Evolutionary conservation across 108 stramenopile species (phyloP).

Genomic region (Nitzschia inconspicua): DNA sequence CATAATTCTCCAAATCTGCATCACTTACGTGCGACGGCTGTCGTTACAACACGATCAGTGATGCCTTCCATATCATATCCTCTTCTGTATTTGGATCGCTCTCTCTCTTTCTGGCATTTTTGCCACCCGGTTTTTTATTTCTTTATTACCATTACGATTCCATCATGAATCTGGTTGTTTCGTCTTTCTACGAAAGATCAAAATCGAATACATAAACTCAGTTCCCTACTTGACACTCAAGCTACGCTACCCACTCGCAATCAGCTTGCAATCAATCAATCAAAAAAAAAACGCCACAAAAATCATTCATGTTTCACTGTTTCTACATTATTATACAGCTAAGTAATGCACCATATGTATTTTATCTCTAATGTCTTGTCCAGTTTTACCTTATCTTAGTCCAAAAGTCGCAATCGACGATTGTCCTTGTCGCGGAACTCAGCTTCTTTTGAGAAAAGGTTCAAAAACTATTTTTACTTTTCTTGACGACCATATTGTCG

Average conservation of each 20-base stretch:
- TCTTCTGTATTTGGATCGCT: too few relatives aligned
- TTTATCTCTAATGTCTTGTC: background rate
- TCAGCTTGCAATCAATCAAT: too few relatives aligned
- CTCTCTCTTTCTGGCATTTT: too few relatives aligned
- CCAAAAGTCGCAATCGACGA: background rate
- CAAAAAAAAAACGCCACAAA: conserved; percentile 2
- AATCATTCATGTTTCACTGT: conserved; percentile 6
- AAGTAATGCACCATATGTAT: background rate
- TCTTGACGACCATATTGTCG: background rate
- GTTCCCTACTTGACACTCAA: too few relatives aligned
- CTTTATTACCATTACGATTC: too few relatives aligned
- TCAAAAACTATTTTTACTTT: background rate
- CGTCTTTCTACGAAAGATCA: too few relatives aligned
- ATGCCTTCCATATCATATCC: background rate
- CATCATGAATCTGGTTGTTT: too few relatives aligned
- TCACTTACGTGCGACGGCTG: background rate
- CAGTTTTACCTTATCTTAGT: background rate
- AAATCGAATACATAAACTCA: too few relatives aligned
- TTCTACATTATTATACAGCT: background rate
- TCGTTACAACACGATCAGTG: background rate
- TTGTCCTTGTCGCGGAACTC: background rate
- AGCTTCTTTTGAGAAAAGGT: too few relatives aligned
- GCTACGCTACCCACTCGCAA: background rate
- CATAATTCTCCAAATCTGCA: background rate
- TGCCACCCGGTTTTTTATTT: too few relatives aligned